Conservation (phyloP, 2,329 filamentous ascomycete species). For the Fusarium sterilihyphosum region DNA sequence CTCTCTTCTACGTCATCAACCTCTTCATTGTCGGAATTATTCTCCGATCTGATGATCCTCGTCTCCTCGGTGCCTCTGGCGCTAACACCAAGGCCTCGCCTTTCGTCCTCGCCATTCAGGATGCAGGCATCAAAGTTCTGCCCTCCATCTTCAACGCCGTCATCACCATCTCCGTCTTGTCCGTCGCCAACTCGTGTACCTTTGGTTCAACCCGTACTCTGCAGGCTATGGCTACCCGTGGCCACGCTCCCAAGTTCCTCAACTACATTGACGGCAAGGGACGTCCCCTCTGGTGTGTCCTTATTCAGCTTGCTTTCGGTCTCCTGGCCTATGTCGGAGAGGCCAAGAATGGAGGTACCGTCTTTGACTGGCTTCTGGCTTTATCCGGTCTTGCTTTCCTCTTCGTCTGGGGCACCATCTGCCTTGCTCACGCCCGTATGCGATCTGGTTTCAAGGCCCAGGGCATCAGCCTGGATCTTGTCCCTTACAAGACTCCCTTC, state of each 20-base stretch:
- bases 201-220: constrained; percentile 93
- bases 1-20: constrained; percentile 88
- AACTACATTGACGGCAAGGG: constrained; percentile 85
- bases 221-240: constrained; percentile 86
- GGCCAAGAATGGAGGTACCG: constrained; percentile 64
- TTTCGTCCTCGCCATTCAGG: constrained; percentile 90
- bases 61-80: constrained; percentile 66
- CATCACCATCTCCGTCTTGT: constrained; percentile 91
- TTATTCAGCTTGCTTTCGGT: constrained; percentile 73
- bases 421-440: constrained; percentile 89
- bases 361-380: constrained; percentile 83
- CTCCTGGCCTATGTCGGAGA: constrained; percentile 82
- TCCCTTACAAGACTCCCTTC: constrained; percentile 83
- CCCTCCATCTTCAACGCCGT: constrained; percentile 95
- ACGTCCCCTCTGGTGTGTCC: constrained; percentile 79
- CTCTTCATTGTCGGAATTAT: constrained; percentile 83
- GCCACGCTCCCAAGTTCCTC: constrained; percentile 80
- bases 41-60: constrained; percentile 74
- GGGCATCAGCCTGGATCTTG: constrained; percentile 74
- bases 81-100: constrained; percentile 81
- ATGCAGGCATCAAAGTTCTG: constrained; percentile 81
- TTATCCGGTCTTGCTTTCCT: constrained; percentile 77
- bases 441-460: constrained; percentile 76
- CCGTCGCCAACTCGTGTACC: constrained; percentile 90
- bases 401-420: constrained; percentile 87